These are phyloP conservation scores for Coelastrella sp. DNA, from an alignment of 139 green algal species.

Conservation along the genomic window DNA sequence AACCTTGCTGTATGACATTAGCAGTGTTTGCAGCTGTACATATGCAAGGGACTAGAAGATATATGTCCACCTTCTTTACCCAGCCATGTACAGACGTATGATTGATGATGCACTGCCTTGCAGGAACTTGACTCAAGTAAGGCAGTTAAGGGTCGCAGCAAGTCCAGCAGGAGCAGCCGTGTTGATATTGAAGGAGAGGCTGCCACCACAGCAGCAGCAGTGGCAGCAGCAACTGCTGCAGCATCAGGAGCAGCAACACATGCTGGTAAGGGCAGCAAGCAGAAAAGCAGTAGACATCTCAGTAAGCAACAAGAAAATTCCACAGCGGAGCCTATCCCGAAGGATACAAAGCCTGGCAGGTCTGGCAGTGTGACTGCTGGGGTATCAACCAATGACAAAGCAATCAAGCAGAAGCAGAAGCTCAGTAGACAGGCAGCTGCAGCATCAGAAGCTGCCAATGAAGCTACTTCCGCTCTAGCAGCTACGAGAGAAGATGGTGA, in stretches of 20 bases:
- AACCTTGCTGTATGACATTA: too few relatives aligned
- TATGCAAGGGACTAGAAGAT: too few relatives aligned
- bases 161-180: neutral
- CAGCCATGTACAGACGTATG: neutral
- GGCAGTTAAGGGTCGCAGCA: slow-evolving; percentile 1
- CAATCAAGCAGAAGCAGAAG: neutral
- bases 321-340: neutral
- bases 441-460: neutral
- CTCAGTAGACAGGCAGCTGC: slow-evolving; percentile 5
- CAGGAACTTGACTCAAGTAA: neutral
- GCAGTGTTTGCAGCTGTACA: too few relatives aligned
- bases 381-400: neutral
- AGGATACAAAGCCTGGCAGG: slow-evolving; percentile 23
- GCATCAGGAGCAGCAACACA: slow-evolving; percentile 6
- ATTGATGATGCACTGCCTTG: neutral
- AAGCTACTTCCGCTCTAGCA: neutral
- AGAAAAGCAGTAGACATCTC: neutral
- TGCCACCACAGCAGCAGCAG: neutral
- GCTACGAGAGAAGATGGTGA: slow-evolving; percentile 1
- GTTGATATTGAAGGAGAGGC: neutral
- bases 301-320: neutral
- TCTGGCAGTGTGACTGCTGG: neutral
- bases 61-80: too few relatives aligned
- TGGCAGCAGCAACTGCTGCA: neutral
- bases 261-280: slow-evolving; percentile 8